Base-by-base conservation (phyloP, 805 yeast species). In the Wickerhamiella kurtzmanii region DNA sequence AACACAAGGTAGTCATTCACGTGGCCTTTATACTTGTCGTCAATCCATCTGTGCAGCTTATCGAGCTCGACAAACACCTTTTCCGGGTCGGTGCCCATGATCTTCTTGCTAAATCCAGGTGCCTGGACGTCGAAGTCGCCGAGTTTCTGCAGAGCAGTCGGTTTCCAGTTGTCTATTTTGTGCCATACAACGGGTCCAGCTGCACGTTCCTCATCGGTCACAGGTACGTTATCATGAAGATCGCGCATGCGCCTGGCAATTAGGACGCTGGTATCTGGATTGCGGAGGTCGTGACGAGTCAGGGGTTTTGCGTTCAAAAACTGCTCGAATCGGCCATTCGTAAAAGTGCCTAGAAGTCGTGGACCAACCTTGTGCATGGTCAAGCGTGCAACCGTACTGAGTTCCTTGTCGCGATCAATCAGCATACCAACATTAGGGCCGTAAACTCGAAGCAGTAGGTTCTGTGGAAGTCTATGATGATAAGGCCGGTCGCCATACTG, bases 161-260 rank as follows among this genome's bases (percentile, higher is more conserved):
- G 55, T 19, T 75, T 52, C 98, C 98, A 92, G 56, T 79, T 81
- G 46, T 69, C 70, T 52, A 87, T 76, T 48, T 77, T 70, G 35
- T 60, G 62, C 89, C 95, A 87, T 6, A 75, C 72, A 43, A 71
- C 68, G 0, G 97, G 83, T 1, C 92, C 82, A 13, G 60, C 60
- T 4, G 60, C 61, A 40, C 69, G 66, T 56, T 87, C 96, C 2
- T 65, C 66, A 2, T 64, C 61, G 19, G 75, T 72, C 45, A 92
- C 66, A 13, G 75, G 77, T 18, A 92, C 79, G 57, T 89, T 88
- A 48, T 71, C 72, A 60, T 92, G 98, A 47, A 92, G 71, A 55
- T 92, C 96, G 59, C 88, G 81, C 97, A 92, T 92, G 68, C 98
- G 80, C 69, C 95, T 78, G 13, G 95, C 96, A 53, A 92, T 80